These are phyloP conservation scores for Maudiozyma bulderi DNA, from an alignment of 805 yeast genomes.

Conservation along the genomic window DNA sequence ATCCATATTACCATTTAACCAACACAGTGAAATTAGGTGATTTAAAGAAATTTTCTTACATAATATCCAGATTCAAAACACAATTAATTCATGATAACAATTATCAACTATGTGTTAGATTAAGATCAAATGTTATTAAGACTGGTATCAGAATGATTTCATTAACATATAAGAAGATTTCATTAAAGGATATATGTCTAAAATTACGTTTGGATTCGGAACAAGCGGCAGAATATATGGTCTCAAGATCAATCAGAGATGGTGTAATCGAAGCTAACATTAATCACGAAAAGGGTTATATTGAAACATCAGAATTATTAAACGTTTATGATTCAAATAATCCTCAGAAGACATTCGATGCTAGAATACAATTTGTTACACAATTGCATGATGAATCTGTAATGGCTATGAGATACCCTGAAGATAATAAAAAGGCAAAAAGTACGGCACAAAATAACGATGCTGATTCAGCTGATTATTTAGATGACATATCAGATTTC, in stretches of 20 bases:
- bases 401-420: conserved; percentile 89
- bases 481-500: conserved; percentile 27
- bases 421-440: conserved; percentile 21
- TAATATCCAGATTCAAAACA: conserved; percentile 52
- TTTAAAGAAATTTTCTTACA: conserved; percentile 65
- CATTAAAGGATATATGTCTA: conserved; percentile 87
- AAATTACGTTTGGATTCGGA: conserved; percentile 88
- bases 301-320: conserved; percentile 78
- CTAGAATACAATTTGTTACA: conserved; percentile 87
- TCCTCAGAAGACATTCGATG: conserved; percentile 84
- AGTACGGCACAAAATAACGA: conserved; percentile 14
- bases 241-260: conserved; percentile 92
- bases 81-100: conserved; percentile 66
- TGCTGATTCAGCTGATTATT: conserved; percentile 16
- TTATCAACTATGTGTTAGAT: conserved; percentile 73
- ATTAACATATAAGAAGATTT: conserved; percentile 79
- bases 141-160: conserved; percentile 94
- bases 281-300: conserved; percentile 81
- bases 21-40: conserved; percentile 92
- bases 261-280: conserved; percentile 94
- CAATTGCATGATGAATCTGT: conserved; percentile 85
- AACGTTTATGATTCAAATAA: conserved; percentile 81
- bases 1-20: conserved; percentile 79
- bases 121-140: conserved; percentile 94
- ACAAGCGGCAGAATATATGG: conserved; percentile 93